Evolutionary conservation across 306 rosid genomes (phyloP), one percentile per base, ranked within the genome.

Genomic region (Potentilla sterilis): DNA sequence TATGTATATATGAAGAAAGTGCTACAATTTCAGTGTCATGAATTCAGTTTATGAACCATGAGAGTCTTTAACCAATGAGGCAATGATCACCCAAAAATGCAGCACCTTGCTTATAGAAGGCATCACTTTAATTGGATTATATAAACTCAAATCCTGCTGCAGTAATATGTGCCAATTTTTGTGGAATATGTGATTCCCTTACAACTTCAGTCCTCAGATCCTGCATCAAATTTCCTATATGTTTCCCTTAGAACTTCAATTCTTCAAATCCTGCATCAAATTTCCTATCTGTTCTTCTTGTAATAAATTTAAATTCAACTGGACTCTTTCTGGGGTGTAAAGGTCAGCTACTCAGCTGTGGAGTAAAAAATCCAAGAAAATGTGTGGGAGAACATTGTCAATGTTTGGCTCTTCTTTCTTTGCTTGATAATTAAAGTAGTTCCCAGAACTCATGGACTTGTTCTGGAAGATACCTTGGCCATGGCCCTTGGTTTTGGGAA

Each of bases 401-500:
- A 13, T 70, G 43, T 8, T 15, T 9, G 77, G 42, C 67, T 41
- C 54, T 73, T 54, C 37, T 38, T 41, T 57, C 35, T 70, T 18
- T 70, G 61, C 28, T 70, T 16, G 7, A 43, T 35, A 28, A 28
- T 28, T 28, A 49, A 72, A 38, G 3, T 32, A 5, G 66, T 21
- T 72, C 41, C 58, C 38, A 43, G 69, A 73, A 73, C 28, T 18
- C 28, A 15, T 42, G 57, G 13, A 59, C 57, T 32, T 74, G 34
- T 74, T 74, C 59, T 44, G 14, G 69, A 43, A 16, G 46, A 16
- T 14, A 41, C 32, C 59, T 35, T 3, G 51, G 64, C 76, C 42
- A 4, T 55, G 76, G 28, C 64, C 69, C n/a, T 11, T 32, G 57
- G 69, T 61, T 43, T 74, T 74, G 43, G 59, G 58, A 34, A 74